Evolutionary conservation across 768 basidiomycete species (phyloP).

Genomic region (Russula compacta): DNA sequence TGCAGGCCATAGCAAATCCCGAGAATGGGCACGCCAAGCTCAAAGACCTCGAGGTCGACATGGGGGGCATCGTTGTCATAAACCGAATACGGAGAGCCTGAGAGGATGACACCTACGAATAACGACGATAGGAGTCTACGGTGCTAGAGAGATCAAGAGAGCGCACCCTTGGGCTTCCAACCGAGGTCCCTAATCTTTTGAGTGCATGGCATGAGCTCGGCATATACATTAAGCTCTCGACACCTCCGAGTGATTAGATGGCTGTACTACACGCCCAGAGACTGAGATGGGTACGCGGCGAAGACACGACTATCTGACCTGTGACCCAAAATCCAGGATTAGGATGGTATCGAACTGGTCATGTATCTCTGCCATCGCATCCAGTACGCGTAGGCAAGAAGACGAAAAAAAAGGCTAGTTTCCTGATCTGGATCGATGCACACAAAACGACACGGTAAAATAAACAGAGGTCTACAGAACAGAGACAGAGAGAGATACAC

Average conservation of each 20-base stretch:
- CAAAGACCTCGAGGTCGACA: constrained; percentile 86
- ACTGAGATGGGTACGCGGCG: constrained; percentile 5
- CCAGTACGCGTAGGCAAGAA: background rate
- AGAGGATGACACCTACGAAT: constrained; percentile 78
- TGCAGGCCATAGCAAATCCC: constrained; percentile 98
- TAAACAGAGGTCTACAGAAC: background rate
- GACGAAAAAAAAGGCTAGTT: background rate
- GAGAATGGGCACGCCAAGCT: constrained; percentile 81
- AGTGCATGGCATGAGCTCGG: constrained; percentile 96
- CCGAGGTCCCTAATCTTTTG: constrained; percentile 76
- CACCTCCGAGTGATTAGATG: constrained; percentile 97
- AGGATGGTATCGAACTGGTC: constrained; percentile 93
- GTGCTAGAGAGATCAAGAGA: constrained; percentile 16
- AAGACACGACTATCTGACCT: constrained; percentile 40
- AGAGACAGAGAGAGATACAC: background rate
- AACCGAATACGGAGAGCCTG: constrained; percentile 97
- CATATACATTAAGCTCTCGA: constrained; percentile 95
- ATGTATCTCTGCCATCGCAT: constrained; percentile 75
- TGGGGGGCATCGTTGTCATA: constrained; percentile 90
- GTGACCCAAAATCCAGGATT: constrained; percentile 95
- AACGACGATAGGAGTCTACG: background rate
- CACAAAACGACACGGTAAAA: background rate
- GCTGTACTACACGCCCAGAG: constrained; percentile 57
- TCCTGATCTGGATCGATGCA: background rate
- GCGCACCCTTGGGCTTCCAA: constrained; percentile 88